A percentile compares a stretch with the other conserved stretches of the same genome.
phyloP scores from a whole-genome alignment of 2,329 filamentous ascomycete species.

The Cadophora malorum region DNA sequence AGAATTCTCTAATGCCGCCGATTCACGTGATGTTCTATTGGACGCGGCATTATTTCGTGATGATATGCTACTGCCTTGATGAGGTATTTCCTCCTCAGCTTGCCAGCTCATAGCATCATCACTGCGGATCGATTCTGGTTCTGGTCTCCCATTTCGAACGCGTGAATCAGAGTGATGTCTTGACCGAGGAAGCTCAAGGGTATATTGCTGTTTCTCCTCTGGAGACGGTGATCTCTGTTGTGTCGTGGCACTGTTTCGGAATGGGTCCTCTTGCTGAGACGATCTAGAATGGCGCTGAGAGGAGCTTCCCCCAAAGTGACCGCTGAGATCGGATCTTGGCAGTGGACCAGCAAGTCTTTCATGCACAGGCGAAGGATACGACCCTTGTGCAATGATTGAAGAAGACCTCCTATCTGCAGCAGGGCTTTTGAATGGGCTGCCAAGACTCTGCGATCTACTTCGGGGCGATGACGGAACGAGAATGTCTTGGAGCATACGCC shows the following conservation, averaged over 20 bases:
- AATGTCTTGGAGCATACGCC: constrained; percentile 45
- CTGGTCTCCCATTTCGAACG: constrained; percentile 26
- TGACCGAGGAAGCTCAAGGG: constrained; percentile 33
- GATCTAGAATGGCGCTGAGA: constrained; percentile 27
- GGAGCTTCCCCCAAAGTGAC: constrained; percentile 30
- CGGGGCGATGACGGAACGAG: constrained; percentile 42
- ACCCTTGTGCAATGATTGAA: constrained; percentile 34
- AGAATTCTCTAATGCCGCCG: constrained; percentile 8
- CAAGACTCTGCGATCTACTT: constrained; percentile 43
- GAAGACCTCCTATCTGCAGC: constrained; percentile 36
- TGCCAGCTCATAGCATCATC: constrained; percentile 44
- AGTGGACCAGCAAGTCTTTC: constrained; percentile 32
- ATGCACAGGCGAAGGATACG: constrained; percentile 29
- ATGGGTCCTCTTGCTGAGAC: constrained; percentile 39
- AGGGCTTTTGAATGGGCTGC: constrained; percentile 46
- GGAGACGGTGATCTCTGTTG: constrained; percentile 33
- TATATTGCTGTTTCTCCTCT: constrained; percentile 38
- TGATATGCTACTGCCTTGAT: constrained; percentile 20
- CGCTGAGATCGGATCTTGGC: constrained; percentile 36
- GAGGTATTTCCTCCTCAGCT: constrained; percentile 35
- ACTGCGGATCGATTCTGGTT: constrained; percentile 28
- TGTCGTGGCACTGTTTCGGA: constrained; percentile 28
- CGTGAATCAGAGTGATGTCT: constrained; percentile 29
- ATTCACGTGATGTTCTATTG: not conserved
- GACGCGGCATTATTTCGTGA: constrained; percentile 20